A percentile compares a stretch with the other conserved stretches of the same genome.
phyloP scores from a whole-genome alignment of 257 asterid genomes.

The Solanum chilense region DNA sequence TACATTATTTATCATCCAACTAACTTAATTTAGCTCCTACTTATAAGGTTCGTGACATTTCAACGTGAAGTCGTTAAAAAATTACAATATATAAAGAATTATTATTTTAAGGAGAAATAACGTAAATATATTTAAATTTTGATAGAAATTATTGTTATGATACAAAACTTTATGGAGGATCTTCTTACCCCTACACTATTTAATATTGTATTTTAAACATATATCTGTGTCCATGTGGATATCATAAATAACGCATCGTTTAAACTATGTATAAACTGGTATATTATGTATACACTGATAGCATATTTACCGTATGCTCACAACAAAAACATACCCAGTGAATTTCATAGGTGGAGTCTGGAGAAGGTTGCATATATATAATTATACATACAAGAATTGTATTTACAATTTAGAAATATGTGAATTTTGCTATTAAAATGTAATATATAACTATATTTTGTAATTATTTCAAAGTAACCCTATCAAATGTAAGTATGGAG shows the following conservation, averaged over 20 bases:
- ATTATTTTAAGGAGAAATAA: neutral
- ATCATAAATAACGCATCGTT: no score
- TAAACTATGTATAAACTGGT: neutral
- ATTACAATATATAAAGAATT: neutral
- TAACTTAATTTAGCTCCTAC: neutral
- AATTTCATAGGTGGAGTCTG: neutral
- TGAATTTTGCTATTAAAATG: neutral
- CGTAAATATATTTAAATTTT: no score
- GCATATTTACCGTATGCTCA: neutral
- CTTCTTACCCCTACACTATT: no score
- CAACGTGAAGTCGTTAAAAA: neutral
- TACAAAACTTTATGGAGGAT: no score
- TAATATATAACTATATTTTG: neutral
- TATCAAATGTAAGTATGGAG: neutral
- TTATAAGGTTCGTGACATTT: neutral
- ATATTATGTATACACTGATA: neutral
- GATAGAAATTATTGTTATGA: no score
- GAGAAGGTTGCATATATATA: neutral
- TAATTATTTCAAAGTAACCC: neutral
- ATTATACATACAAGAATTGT: neutral
- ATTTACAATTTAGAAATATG: neutral
- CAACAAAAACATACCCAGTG: neutral
- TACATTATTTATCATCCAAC: neutral
- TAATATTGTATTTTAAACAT: neutral
- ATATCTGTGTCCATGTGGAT: no score